phyloP scores from a whole-genome alignment of 805 yeast species.

The Candida silvicultrix region DNA sequence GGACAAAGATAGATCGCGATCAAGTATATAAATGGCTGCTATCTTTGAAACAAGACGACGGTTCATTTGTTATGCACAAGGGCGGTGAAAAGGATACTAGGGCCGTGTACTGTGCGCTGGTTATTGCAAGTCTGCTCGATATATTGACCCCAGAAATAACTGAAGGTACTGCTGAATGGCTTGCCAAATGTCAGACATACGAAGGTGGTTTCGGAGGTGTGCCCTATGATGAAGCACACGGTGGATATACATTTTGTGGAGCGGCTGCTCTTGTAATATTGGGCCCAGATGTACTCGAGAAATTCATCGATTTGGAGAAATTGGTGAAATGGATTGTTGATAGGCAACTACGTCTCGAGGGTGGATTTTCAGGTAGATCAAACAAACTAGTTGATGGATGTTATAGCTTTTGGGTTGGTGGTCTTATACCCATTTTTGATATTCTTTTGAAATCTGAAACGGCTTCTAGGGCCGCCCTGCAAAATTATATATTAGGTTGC shows the following conservation, averaged over 20 bases:
- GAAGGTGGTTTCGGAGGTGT: slow-evolving; percentile 95
- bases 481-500: slow-evolving; percentile 64
- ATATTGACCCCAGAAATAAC: slow-evolving; percentile 56
- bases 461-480: slow-evolving; percentile 51
- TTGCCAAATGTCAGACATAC: slow-evolving; percentile 71
- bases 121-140: slow-evolving; percentile 58
- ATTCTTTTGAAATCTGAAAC: slow-evolving; percentile 33
- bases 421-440: slow-evolving; percentile 58
- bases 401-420: slow-evolving; percentile 95
- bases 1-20: slow-evolving; percentile 38
- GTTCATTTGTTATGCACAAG: slow-evolving; percentile 68
- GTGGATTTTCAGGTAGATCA: slow-evolving; percentile 85
- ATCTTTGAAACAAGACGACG: slow-evolving; percentile 55
- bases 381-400: slow-evolving; percentile 96
- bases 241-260: slow-evolving; percentile 94
- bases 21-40: slow-evolving; percentile 59
- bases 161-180: slow-evolving; percentile 50
- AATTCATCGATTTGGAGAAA: slow-evolving; percentile 38
- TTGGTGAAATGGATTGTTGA: slow-evolving; percentile 62
- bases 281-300: slow-evolving; percentile 26
- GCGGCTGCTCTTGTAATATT: slow-evolving; percentile 53
- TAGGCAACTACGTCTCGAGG: slow-evolving; percentile 70
- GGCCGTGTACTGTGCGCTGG: slow-evolving; percentile 83
- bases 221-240: slow-evolving; percentile 87
- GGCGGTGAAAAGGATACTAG: slow-evolving; percentile 85